Evolutionary conservation across 495 filamentous ascomycete genomes (phyloP).

Genomic region (Viridothelium virens): DNA sequence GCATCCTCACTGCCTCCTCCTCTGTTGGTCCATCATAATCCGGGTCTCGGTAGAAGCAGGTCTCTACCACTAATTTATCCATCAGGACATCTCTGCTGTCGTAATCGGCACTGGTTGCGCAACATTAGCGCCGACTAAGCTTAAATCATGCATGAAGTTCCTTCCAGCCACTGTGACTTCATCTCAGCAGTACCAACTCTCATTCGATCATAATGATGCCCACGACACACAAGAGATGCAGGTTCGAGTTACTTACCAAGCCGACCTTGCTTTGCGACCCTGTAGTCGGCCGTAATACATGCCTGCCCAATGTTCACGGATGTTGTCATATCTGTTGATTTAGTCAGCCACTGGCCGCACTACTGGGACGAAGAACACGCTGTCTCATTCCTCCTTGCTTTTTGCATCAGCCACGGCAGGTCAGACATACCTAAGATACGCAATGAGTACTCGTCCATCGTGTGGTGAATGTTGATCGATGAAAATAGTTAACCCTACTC

Average conservation of each 20-base stretch:
- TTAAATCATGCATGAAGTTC: too few species aligned
- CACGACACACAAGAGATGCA: not conserved
- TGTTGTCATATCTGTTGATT: not conserved
- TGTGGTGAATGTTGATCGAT: not conserved
- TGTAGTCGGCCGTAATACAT: constrained; percentile 4
- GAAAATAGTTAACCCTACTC: not conserved
- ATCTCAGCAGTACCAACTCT: too few species aligned
- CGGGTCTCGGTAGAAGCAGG: not conserved
- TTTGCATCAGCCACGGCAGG: not conserved
- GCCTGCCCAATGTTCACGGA: not conserved
- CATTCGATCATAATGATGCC: not conserved
- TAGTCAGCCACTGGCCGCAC: not conserved
- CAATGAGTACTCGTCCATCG: not conserved
- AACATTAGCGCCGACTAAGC: not conserved
- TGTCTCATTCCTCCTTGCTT: not conserved
- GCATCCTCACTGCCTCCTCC: not conserved
- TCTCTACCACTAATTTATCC: not conserved
- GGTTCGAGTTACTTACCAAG: not conserved
- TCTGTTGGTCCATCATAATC: constrained; percentile 1
- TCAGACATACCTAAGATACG: not conserved
- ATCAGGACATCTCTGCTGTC: not conserved
- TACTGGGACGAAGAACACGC: not conserved
- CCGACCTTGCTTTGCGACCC: not conserved
- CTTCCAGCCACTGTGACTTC: too few species aligned
- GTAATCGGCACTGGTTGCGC: not conserved